Evolutionary conservation across 208 protist genomes (phyloP), one percentile per base, ranked within the genome.

Genomic region (Leptomonas pyrrhocoris): DNA sequence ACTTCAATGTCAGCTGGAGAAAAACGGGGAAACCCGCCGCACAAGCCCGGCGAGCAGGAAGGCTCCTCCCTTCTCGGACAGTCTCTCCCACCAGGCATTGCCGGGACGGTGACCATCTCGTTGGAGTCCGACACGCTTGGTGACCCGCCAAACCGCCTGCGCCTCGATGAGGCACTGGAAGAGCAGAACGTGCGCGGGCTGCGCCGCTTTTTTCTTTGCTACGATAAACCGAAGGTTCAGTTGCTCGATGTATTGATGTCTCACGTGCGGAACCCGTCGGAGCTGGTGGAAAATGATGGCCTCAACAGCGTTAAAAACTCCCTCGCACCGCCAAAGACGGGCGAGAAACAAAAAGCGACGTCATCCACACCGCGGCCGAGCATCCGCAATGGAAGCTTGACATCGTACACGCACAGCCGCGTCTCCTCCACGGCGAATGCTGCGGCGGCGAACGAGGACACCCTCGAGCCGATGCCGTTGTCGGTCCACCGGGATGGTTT

Each of bases 231-330:
- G 1, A 77, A 83, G 49, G 57, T 96, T 34, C 67, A 68, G 18
- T 78, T 89, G 59, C 64, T 96, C 11, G 91, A 94, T 55, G 68
- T 94, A 11, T 40, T 96, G 38, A 69, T 94, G 60, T 56, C 87
- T 2, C 77, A 90, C 57, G 79, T 89, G 55, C 79, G 84, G 2
- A 84, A 89, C 55, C 42, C 50, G 7, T 70, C 48, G 13, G 80
- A 92, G 78, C 8, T 60, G 45, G 18, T 61, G 57, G 3, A 58
- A 12, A 45, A 53, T 4, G 34, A 49, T 9, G 53, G 15, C 38
- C 46, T 54, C 13, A 9, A 49, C 6, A 51, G 11, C 31, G 16
- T 34, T 16, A 31, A 2, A 19, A 45, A 46, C 27, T 72, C 57
- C 4, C 31, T 63, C 9, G 45, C 55, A 0, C 16, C 30, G 40